Evolutionary conservation across 371 early-diverging fungal genomes (phyloP), one percentile per base, ranked within the genome.

Genomic region (Basidiobolus meristosporus): DNA sequence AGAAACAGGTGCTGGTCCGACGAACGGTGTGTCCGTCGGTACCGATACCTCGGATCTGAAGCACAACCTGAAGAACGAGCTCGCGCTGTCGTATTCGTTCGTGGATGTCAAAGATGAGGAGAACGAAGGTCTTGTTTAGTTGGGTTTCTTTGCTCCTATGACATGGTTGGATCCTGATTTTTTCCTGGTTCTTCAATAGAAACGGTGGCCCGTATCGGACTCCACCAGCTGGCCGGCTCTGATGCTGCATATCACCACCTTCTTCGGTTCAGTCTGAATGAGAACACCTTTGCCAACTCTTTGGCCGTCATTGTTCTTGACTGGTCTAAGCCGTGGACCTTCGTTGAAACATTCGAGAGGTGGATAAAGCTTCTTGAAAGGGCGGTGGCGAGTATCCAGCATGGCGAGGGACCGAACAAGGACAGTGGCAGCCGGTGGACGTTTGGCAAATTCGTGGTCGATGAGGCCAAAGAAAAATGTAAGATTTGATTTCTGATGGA

Each of bases 271-370:
- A 81, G 80, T 14, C 56, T 89, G 37, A 70, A 68, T 43, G 54
- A 67, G 15, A 62, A 70, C 19, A 68, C 78, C 6, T 53, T 85
- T 31, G 49, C 65, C 0, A 71, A 75, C 51, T 59, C 79, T 1
- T 58, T 74, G 9, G 79, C 78, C 1, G 57, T 90, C 9, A 62
- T 93, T 33, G 76, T 77, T 30, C 57, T 95, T 40, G 92, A 91
- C 54, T 95, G 95, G 95, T 66, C 77, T 26, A 66, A 68, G 53
- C 95, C 95, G n/a, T 90, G 90, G 88, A 60, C 56, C 31, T 91
- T 90, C 54, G 49, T 90, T 50, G 74, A 79, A 41, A 63, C 74
- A 19, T 60, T 90, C 42, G 70, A 82, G 44, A 61, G 76, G 38
- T 90, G 90, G 90, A 56, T 84, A 33, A 49, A 63, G 34, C 68